These are phyloP conservation scores for Phyllosticta ampelicida DNA, from an alignment of 2,329 filamentous ascomycete species.

Conservation along the genomic window DNA sequence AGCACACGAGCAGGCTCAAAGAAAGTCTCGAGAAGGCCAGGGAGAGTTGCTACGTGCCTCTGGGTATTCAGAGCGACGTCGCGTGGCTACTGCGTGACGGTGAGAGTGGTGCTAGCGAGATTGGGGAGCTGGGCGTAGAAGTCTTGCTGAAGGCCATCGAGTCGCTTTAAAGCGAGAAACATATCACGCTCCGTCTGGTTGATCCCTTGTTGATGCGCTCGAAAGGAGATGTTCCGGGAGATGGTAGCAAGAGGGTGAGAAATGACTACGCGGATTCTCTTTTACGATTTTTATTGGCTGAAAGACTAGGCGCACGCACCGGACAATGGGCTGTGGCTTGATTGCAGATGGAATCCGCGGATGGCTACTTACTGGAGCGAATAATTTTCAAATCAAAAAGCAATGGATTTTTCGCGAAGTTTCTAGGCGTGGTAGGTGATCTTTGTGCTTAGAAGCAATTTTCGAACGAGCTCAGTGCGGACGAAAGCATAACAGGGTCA, in stretches of 20 bases:
- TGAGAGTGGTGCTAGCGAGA: conserved; percentile 24
- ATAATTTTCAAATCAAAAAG: neutral
- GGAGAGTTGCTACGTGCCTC: conserved; percentile 67
- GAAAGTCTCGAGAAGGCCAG: conserved; percentile 64
- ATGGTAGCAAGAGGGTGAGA: neutral
- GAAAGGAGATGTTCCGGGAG: neutral
- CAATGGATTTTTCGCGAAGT: neutral
- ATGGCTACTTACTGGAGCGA: neutral
- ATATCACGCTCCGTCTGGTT: neutral
- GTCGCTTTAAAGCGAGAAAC: conserved; percentile 15
- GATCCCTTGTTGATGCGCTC: neutral
- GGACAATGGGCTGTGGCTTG: neutral
- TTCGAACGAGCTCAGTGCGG: neutral
- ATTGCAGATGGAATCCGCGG: neutral
- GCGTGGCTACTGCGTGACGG: conserved; percentile 59
- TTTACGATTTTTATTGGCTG: neutral
- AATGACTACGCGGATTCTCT: neutral
- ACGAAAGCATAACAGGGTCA: neutral
- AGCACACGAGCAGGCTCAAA: conserved; percentile 83
- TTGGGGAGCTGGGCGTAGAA: conserved; percentile 43
- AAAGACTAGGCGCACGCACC: neutral
- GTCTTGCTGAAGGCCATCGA: conserved; percentile 48
- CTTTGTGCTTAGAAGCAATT: neutral
- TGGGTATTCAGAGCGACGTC: conserved; percentile 82
- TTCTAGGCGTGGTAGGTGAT: neutral